Conservation (phyloP, 2,329 filamentous ascomycete genomes). For the Waltergamsia citrina region DNA sequence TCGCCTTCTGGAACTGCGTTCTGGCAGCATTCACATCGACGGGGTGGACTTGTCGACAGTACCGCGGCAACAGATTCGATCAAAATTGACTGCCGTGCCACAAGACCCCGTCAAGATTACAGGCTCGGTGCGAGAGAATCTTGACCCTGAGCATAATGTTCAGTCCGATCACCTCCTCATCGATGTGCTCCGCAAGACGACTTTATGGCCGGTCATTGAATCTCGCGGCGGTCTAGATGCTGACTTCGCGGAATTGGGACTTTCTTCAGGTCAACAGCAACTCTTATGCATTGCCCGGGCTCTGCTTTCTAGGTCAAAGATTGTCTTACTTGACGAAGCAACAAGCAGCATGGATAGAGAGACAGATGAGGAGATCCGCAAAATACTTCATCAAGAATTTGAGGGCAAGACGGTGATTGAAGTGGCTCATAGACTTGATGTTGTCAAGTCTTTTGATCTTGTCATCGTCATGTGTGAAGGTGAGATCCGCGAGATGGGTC, state of each 20-base stretch:
- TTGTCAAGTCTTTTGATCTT: constrained; percentile 14
- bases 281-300: constrained; percentile 40
- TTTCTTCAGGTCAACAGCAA: constrained; percentile 48
- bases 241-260: constrained; percentile 28
- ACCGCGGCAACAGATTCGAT: constrained; percentile 27
- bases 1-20: constrained; percentile 23
- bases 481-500: constrained; percentile 13
- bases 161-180: constrained; percentile 17
- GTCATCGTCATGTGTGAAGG: constrained; percentile 18
- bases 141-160: constrained; percentile 21
- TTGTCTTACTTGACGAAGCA: constrained; percentile 19
- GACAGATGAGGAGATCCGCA: constrained; percentile 16
- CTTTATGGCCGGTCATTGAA: constrained; percentile 12
- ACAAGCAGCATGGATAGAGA: constrained; percentile 15
- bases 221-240: constrained; percentile 15
- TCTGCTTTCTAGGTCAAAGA: constrained; percentile 18
- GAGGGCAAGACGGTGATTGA: constrained; percentile 15
- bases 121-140: constrained; percentile 25
- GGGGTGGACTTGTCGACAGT: constrained; percentile 23
- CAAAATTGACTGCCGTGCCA: constrained; percentile 34
- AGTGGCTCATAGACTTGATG: constrained; percentile 18
- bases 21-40: constrained; percentile 28
- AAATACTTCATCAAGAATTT: constrained; percentile 11
- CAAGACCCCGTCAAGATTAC: constrained; percentile 40
- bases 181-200: constrained; percentile 16